These are phyloP conservation scores for Helotiales sp. DNA, from an alignment of 2,329 filamentous ascomycete species.

Conservation along the genomic window DNA sequence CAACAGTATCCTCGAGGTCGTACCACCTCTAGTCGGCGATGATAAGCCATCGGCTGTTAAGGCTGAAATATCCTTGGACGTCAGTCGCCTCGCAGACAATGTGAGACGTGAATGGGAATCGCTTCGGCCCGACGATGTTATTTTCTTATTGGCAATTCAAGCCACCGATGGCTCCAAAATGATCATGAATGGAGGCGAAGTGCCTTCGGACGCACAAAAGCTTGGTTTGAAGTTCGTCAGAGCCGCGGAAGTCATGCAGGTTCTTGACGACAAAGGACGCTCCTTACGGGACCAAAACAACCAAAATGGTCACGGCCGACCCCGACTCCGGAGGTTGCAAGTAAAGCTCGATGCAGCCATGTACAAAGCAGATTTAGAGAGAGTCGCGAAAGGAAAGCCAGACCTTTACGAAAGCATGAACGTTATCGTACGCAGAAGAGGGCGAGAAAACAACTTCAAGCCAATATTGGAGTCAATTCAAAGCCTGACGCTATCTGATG, in stretches of 20 bases:
- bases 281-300: constrained; percentile 67
- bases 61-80: constrained; percentile 84
- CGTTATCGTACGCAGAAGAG: constrained; percentile 78
- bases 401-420: constrained; percentile 88
- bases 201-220: constrained; percentile 59
- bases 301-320: constrained; percentile 67
- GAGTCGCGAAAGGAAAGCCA: constrained; percentile 66
- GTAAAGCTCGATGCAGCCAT: constrained; percentile 80
- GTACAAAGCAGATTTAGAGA: constrained; percentile 78
- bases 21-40: constrained; percentile 82
- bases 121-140: constrained; percentile 82
- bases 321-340: constrained; percentile 71
- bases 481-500: constrained; percentile 81
- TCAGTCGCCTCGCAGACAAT: constrained; percentile 76
- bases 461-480: constrained; percentile 91
- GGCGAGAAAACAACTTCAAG: constrained; percentile 96
- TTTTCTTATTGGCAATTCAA: constrained; percentile 83
- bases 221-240: constrained; percentile 74
- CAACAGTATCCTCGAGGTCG: constrained; percentile 75
- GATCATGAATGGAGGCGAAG: constrained; percentile 58
- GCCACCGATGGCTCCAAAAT: constrained; percentile 56
- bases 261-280: constrained; percentile 84
- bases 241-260: constrained; percentile 82
- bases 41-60: constrained; percentile 82
- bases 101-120: constrained; percentile 89